Evolutionary conservation across 2,329 filamentous ascomycete genomes (phyloP).

Genomic region (Botrytis galanthina): DNA sequence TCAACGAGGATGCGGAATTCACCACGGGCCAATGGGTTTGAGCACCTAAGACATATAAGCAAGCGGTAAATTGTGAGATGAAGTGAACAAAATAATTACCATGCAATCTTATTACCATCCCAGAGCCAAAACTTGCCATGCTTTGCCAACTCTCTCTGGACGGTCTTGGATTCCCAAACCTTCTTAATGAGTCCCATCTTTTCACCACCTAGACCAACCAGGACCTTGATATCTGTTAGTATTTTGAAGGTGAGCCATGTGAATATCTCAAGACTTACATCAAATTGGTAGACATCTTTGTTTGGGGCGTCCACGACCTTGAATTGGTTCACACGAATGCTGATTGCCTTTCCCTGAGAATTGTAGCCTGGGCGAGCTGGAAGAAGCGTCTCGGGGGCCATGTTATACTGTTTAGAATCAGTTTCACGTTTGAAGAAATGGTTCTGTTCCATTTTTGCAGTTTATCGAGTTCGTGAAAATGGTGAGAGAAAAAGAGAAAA

Average conservation of each 20-base stretch:
- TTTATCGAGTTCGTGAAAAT: slow-evolving; percentile 20
- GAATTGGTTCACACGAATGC: slow-evolving; percentile 70
- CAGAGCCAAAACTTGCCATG: slow-evolving; percentile 61
- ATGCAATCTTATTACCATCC: slow-evolving; percentile 83
- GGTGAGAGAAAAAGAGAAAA: slow-evolving; percentile 11
- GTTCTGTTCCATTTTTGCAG: slow-evolving; percentile 33
- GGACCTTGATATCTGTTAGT: slow-evolving; percentile 50
- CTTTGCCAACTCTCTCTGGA: slow-evolving; percentile 54
- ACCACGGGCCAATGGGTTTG: slow-evolving; percentile 24
- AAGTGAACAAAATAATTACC: slow-evolving; percentile 52
- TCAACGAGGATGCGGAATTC: slow-evolving; percentile 63
- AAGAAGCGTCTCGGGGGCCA: slow-evolving; percentile 22
- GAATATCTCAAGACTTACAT: slow-evolving; percentile 56
- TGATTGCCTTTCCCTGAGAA: slow-evolving; percentile 53
- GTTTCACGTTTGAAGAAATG: slow-evolving; percentile 33
- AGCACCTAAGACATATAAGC: slow-evolving; percentile 42
- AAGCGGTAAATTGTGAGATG: background rate
- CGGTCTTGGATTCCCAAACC: slow-evolving; percentile 66
- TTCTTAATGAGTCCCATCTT: slow-evolving; percentile 68
- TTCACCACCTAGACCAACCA: slow-evolving; percentile 60
- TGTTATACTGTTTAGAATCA: slow-evolving; percentile 29
- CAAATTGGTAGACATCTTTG: slow-evolving; percentile 74
- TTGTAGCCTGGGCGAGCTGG: slow-evolving; percentile 56
- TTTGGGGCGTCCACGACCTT: slow-evolving; percentile 60
- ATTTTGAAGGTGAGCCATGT: slow-evolving; percentile 1